Base-by-base conservation (phyloP, 1,284 basidiomycete species). In the Pseudozyma pruni region DNA sequence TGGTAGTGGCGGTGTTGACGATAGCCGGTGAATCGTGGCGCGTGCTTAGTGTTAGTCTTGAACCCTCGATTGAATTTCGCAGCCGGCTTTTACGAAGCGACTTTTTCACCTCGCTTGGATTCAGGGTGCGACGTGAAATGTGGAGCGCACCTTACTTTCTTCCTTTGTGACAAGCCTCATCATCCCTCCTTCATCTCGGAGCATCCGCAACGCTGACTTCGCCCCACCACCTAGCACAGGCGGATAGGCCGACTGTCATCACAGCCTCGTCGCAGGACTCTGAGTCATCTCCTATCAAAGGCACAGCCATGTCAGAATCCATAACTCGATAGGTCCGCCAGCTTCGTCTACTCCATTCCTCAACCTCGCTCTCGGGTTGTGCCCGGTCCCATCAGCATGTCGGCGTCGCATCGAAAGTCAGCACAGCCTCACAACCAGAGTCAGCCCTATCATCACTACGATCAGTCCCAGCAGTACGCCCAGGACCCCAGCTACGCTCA, bases 341-440 rank as follows among this genome's bases (percentile, higher is more conserved):
- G n/a, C n/a, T n/a, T n/a, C n/a, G n/a, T n/a, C 16, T 27, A 8
- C 32, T 47, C 31, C 25, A 43, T 40, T 29, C 17, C 23, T 16
- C 31, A 23, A 38, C 13, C n/a, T 35, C 34, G 13, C 43, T 34
- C 17, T 3, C 41, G 9, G 27, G 10, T n/a, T n/a, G n/a, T n/a
- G n/a, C n/a, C n/a, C n/a, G n/a, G n/a, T n/a, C n/a, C 19, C 19
- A 14, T 14, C 38, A 50, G 14, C 46, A 72, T 72, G 69, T 72
- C 69, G 39, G 64, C 41, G 23, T 47, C 40, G 19, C 37, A 42
- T 8, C 55, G 60, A 10, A 22, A 56, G 38, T 37, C 35, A 5
- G 47, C 50, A 11, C 52, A 51, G 48, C 48, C 50, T 42, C 58
- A 31, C 3, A 27, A 45, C 14, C 48, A 50, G 29, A 44, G 58